Evolutionary conservation across 768 basidiomycete species (phyloP).

Genomic region (Suillus sp.): DNA sequence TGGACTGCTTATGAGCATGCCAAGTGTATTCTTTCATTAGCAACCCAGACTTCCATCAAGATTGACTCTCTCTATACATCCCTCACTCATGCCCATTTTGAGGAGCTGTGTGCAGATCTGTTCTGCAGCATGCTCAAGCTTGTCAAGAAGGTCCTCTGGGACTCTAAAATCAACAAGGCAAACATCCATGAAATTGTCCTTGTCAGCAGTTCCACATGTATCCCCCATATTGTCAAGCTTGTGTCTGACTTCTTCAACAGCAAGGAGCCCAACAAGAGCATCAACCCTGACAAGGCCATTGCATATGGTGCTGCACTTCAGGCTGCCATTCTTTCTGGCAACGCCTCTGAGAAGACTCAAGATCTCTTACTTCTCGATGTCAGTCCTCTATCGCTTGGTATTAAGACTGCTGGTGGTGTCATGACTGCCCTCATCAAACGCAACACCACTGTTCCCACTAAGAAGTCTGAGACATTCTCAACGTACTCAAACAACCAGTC

Average conservation of each 20-base stretch:
- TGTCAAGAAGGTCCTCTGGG: conserved; percentile 73
- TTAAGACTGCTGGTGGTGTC: too few relatives aligned
- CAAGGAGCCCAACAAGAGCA: conserved; percentile 98
- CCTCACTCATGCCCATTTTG: conserved; percentile 69
- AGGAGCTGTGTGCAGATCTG: conserved; percentile 69
- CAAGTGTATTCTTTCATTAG: conserved; percentile 47
- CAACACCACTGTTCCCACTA: too few relatives aligned
- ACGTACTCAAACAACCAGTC: conserved; percentile 91
- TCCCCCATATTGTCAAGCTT: too few relatives aligned
- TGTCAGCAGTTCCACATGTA: too few relatives aligned
- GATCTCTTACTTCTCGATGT: too few relatives aligned
- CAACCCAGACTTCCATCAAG: conserved; percentile 49
- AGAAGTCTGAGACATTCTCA: conserved; percentile 98
- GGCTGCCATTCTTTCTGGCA: too few relatives aligned
- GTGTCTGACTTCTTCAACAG: conserved; percentile 95
- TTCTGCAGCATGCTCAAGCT: conserved; percentile 77
- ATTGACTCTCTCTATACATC: conserved; percentile 62
- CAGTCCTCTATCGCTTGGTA: too few relatives aligned
- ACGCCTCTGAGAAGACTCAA: too few relatives aligned
- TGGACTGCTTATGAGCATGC: conserved; percentile 97
- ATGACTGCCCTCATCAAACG: too few relatives aligned
- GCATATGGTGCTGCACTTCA: too few relatives aligned
- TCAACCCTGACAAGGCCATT: conserved; percentile 88
- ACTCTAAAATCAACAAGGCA: conserved; percentile 64
- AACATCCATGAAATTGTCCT: too few relatives aligned